These are phyloP conservation scores for Leccinellum albellum DNA, from an alignment of 768 basidiomycete genomes.

Conservation along the genomic window DNA sequence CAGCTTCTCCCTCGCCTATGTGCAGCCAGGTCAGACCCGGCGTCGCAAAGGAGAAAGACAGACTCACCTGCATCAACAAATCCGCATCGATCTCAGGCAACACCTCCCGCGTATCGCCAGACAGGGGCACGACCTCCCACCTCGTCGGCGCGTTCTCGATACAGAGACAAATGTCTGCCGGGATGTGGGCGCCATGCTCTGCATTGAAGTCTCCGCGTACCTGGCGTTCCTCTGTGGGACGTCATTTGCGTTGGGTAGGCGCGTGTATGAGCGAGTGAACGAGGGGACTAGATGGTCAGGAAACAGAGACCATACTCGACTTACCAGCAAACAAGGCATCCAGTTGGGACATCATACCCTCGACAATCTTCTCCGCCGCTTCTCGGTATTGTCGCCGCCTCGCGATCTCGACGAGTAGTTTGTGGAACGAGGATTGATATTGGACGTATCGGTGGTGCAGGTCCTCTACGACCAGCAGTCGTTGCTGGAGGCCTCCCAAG, in stretches of 20 bases:
- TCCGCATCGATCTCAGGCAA: conserved; percentile 63
- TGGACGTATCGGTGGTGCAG: conserved; percentile 63
- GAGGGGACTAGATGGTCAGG: neutral
- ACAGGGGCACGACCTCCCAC: conserved; percentile 62
- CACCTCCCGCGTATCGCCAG: conserved; percentile 51
- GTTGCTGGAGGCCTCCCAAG: conserved; percentile 54
- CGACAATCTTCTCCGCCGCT: conserved; percentile 58
- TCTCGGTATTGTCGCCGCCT: conserved; percentile 66
- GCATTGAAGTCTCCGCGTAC: conserved; percentile 65
- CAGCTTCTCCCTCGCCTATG: conserved; percentile 32
- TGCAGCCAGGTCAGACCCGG: neutral
- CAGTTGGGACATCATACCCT: conserved; percentile 62
- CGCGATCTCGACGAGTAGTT: conserved; percentile 69
- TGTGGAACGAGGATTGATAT: conserved; percentile 71
- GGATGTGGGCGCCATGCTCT: conserved; percentile 69
- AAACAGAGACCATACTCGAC: conserved; percentile 2
- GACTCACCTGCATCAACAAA: conserved; percentile 50
- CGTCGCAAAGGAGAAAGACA: neutral
- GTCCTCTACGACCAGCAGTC: conserved; percentile 58
- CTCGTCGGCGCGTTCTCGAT: conserved; percentile 71
- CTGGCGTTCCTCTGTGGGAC: conserved; percentile 57
- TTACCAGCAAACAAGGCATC: conserved; percentile 64
- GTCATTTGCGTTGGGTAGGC: neutral
- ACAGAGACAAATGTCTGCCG: conserved; percentile 75
- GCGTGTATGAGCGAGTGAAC: neutral